phyloP scores from a whole-genome alignment of 306 rosid species.

The Prunus armeniaca region DNA sequence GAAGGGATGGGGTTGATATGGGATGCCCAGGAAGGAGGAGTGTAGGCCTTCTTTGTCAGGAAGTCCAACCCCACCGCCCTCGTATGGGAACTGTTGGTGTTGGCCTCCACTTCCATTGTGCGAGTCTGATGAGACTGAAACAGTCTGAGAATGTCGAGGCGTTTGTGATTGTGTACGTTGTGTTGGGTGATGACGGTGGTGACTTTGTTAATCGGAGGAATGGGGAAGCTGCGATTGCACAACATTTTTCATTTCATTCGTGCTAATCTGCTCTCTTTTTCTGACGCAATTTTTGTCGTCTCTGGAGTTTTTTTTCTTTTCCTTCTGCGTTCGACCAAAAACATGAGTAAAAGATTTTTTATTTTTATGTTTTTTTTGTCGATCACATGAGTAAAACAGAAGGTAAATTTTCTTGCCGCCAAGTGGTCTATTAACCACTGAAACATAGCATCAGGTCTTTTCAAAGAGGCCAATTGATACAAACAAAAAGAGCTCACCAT shows the following conservation, averaged over 20 bases:
- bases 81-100: neutral
- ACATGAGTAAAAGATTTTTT: too few relatives aligned
- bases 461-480: too few relatives aligned
- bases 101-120: slow-evolving; percentile 32
- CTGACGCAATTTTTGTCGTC: neutral
- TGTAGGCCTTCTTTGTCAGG: slow-evolving; percentile 49
- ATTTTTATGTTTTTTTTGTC: neutral
- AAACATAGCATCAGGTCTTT: too few relatives aligned
- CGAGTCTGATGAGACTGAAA: neutral
- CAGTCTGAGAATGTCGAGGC: slow-evolving; percentile 2
- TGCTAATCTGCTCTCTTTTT: neutral
- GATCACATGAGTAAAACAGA: too few relatives aligned
- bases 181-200: neutral
- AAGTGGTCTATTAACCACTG: too few relatives aligned
- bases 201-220: slow-evolving; percentile 9
- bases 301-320: neutral
- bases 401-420: too few relatives aligned
- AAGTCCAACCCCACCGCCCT: slow-evolving; percentile 31
- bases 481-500: too few relatives aligned
- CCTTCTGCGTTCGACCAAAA: too few relatives aligned
- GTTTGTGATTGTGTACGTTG: neutral
- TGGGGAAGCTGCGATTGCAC: slow-evolving; percentile 1
- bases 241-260: slow-evolving; percentile 17
- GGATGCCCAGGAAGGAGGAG: slow-evolving; percentile 86
- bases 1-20: slow-evolving; percentile 74